Evolutionary conservation across 1,284 basidiomycete species (phyloP).

Genomic region (Naganishia cerealis): DNA sequence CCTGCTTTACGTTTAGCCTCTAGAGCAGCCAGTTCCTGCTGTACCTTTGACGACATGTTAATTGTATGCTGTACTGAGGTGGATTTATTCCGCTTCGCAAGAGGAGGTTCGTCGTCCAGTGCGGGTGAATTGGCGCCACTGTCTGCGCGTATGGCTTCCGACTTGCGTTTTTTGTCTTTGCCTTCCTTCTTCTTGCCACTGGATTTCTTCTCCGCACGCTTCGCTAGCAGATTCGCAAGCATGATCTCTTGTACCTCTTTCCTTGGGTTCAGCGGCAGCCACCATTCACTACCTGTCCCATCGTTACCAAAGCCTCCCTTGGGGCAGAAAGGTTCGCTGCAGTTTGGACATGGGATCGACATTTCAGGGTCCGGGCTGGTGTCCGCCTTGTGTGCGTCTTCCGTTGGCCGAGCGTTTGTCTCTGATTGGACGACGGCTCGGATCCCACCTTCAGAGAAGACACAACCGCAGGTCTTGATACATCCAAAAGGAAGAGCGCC

Average conservation of each 20-base stretch:
- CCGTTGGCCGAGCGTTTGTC: slow-evolving; percentile 14
- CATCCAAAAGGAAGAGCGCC: slow-evolving; percentile 84
- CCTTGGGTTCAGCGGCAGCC: slow-evolving; percentile 49
- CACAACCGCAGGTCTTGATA: slow-evolving; percentile 81
- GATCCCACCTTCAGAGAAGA: slow-evolving; percentile 73
- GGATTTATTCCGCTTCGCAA: slow-evolving; percentile 20
- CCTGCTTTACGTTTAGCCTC: slow-evolving; percentile 49
- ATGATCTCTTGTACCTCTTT: slow-evolving; percentile 47
- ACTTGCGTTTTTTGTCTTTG: slow-evolving; percentile 37
- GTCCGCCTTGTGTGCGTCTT: slow-evolving; percentile 23
- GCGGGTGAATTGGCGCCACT: slow-evolving; percentile 1
- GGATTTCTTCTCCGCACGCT: slow-evolving; percentile 47
- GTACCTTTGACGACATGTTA: slow-evolving; percentile 38
- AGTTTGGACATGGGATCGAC: slow-evolving; percentile 51
- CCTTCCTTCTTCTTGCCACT: slow-evolving; percentile 38
- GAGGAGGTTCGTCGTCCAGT: background rate
- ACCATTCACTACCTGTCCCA: slow-evolving; percentile 19
- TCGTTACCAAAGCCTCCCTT: slow-evolving; percentile 23
- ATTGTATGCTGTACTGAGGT: slow-evolving; percentile 4
- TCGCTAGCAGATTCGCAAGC: slow-evolving; percentile 43
- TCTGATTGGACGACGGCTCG: slow-evolving; percentile 58
- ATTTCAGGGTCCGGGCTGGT: slow-evolving; percentile 25
- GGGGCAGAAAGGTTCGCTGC: slow-evolving; percentile 47
- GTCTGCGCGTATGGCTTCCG: slow-evolving; percentile 17
- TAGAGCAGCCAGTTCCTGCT: slow-evolving; percentile 51